Base-by-base conservation (phyloP, 2,329 filamentous ascomycete species). In the Dactylellina drechsleri region DNA sequence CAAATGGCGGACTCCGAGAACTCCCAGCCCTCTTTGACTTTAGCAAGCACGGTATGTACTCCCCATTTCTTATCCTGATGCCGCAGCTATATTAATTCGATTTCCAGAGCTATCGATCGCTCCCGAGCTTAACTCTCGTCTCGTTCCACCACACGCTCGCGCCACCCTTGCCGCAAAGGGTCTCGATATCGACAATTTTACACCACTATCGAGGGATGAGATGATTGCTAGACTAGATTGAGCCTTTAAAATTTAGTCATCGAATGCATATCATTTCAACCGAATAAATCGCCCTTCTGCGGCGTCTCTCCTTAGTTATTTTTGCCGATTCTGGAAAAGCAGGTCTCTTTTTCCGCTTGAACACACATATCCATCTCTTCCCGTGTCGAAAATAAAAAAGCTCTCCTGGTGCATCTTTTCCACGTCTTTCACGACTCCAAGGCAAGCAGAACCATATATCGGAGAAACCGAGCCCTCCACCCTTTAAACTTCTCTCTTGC, bases 201-300 rank as follows among this genome's bases (percentile, higher is more conserved):
- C 89, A 79, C 94, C 94, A 53, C 86, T 99, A 85, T 85, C 91
- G 80, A 96, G 93, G 86, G 91, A 95, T 80, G 92, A 97, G 83
- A 98, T 99, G 95, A 92, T 97, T 85, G 95, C 95, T 73, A 92
- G 93, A 83, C 86, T 99, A 83, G 95, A 99, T 84, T 99, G 91
- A 58, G 36, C n/a, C n/a, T 36, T 18, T 4, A 93, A 57, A 50
- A 15, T 26, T 7, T 47, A 45, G 62, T 23, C 36, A 43, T 45
- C 5, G n/a, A 49, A 43, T 23, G 28, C 40, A 83, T 81, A 80
- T 54, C 77, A 76, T 77, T 76, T 77, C 78, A 67, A 45, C 41
- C 47, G 50, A 18, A 70, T 36, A 36, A 36, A 36, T 36, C 31
- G 31, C 31, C 31, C 50, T 57, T 67, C 78, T 77, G 78, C 78